Conservation (phyloP, 768 basidiomycete species). For the Trametes cinnabarina region DNA sequence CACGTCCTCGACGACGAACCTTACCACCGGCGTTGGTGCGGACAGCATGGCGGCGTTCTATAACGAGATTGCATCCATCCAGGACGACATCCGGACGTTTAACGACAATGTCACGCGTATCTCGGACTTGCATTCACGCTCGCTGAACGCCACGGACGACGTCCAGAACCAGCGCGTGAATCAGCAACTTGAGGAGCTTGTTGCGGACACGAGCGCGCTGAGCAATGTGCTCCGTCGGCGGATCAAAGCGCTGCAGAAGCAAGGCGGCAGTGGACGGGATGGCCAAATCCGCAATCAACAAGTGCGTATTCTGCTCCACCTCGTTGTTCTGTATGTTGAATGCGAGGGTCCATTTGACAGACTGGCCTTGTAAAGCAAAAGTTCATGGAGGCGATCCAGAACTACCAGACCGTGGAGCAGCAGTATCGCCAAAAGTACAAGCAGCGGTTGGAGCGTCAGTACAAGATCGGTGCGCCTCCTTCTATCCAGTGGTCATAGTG, state of each 20-base stretch:
- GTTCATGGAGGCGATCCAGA: slow-evolving; percentile 74
- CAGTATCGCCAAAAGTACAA: slow-evolving; percentile 63
- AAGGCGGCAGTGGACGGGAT: slow-evolving; percentile 40
- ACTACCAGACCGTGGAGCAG: slow-evolving; percentile 74
- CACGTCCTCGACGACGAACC: slow-evolving; percentile 49
- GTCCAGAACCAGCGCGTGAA: slow-evolving; percentile 39
- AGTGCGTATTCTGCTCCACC: slow-evolving; percentile 21
- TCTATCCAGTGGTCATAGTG: background rate
- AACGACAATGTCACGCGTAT: slow-evolving; percentile 46
- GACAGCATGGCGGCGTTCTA: slow-evolving; percentile 73
- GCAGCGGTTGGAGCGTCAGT: slow-evolving; percentile 70
- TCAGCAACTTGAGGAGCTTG: slow-evolving; percentile 54
- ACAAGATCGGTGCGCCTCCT: slow-evolving; percentile 60
- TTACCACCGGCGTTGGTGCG: slow-evolving; percentile 32
- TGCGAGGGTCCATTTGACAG: slow-evolving; percentile 33
- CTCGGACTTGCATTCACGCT: slow-evolving; percentile 49
- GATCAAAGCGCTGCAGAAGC: slow-evolving; percentile 54
- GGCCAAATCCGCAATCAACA: slow-evolving; percentile 48
- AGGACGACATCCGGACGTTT: slow-evolving; percentile 44
- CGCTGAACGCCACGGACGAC: slow-evolving; percentile 49
- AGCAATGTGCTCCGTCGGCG: slow-evolving; percentile 56
- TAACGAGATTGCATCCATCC: slow-evolving; percentile 57
- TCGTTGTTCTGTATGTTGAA: background rate
- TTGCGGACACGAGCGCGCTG: slow-evolving; percentile 57
- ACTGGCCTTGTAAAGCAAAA: slow-evolving; percentile 59